Evolutionary conservation across 2,329 filamentous ascomycete species (phyloP), one percentile per base, ranked within the genome.

Genomic region (Fusarium duplospermum): DNA sequence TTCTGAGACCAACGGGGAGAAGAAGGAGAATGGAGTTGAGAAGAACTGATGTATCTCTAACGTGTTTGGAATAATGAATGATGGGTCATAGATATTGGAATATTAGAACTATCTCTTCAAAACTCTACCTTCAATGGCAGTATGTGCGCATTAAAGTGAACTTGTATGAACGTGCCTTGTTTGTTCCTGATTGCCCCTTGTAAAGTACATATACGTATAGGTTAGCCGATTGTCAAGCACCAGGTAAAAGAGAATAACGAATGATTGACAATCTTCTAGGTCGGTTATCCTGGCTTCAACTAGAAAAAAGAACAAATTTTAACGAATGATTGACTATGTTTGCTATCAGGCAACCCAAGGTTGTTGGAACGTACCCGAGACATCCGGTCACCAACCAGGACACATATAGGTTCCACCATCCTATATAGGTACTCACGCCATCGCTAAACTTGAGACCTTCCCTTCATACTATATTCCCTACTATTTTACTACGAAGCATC

Each of bases 1-100:
- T 22, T 47, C 64, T 11, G 47, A 47, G 22, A 47, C 40, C 13
- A 45, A 45, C 13, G 40, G 64, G 9, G 62, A 47, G 62, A 59
- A 64, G 63, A 65, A 59, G 36, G 62, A 31, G 38, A 50, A 62
- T 36, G 42, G 38, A 20, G 47, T 31, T 52, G 47, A 52, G 47
- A 52, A 52, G 47, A 52, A 52, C 10, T 52, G 27, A 52, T 20
- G 24, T n/a, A n/a, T 50, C 16, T 27, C 4, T 50, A 13, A 50
- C 42, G 45, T 29, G 45, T 50, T 18, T 50, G 47, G 27, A 31
- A 52, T 52, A 29, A 52, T 31, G 47, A 52, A 52, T 31, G 47
- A 31, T 8, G 47, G 47, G 24, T 29, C 7, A 52, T 29, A 52
- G 24, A 52, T 22, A 13, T 31, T 31, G 4, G 18, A 18, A 7